Conservation (phyloP, 2,329 filamentous ascomycete genomes). For the Colletotrichum somersetense region DNA sequence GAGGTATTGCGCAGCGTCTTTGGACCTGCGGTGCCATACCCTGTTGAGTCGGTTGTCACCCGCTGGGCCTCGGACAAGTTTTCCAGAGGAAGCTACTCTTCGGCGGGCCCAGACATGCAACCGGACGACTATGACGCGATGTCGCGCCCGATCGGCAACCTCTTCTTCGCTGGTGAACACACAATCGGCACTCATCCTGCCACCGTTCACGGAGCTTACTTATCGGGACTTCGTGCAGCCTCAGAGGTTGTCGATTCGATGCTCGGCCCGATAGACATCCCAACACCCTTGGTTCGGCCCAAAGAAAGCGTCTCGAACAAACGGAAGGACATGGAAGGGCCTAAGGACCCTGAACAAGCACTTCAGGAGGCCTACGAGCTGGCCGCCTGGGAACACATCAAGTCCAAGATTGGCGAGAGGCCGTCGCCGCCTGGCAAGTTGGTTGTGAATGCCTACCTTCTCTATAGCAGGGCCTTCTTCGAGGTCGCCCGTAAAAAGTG, state of each 20-base stretch:
- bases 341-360: conserved; percentile 63
- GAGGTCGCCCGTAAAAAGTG: conserved; percentile 72
- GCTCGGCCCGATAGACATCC: conserved; percentile 84
- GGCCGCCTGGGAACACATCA: conserved; percentile 65
- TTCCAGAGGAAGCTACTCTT: conserved; percentile 95
- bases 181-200: conserved; percentile 96
- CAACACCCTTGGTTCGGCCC: conserved; percentile 78
- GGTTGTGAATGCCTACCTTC: conserved; percentile 86
- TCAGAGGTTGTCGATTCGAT: conserved; percentile 86
- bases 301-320: conserved; percentile 69
- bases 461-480: conserved; percentile 86
- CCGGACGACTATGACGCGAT: conserved; percentile 93
- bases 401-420: conserved; percentile 76
- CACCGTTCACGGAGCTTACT: conserved; percentile 95
- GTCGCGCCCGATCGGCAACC: conserved; percentile 84
- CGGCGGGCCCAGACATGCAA: conserved; percentile 84
- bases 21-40: conserved; percentile 76
- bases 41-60: conserved; percentile 88
- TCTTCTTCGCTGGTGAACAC: conserved; percentile 96
- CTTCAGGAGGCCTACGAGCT: conserved; percentile 69
- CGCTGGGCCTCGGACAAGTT: conserved; percentile 93
- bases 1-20: conserved; percentile 83
- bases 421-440: conserved; percentile 79
- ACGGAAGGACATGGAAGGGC: conserved; percentile 62
- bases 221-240: conserved; percentile 91